Base-by-base conservation (phyloP, 495 filamentous ascomycete genomes). In the Neurospora sp. region DNA sequence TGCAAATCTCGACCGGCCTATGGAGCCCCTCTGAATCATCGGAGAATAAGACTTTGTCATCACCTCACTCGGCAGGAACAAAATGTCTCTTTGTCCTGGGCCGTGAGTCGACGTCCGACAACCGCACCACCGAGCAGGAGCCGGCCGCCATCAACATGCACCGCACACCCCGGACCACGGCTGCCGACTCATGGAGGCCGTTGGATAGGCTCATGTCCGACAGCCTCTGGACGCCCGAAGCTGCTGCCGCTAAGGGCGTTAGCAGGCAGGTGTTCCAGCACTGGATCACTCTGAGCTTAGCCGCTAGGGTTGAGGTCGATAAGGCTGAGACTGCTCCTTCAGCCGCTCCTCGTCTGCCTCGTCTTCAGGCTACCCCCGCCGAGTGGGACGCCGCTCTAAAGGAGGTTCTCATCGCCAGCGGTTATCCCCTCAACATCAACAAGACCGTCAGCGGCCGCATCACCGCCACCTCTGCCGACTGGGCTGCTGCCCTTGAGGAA, bases 331-430 rank as follows among this genome's bases (percentile, higher is more conserved):
- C 54, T 31, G 1, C 45, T 54, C 0, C 45, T 54, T 54, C 45
- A 24, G 45, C 45, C n/a, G 15, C 17, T 28, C 48, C 17, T 28
- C 48, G 24, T n/a, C 48, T 59, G 21, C 21, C 8, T 17, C 48
- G 72, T 70, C 15, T 73, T 62, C 21, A 74, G 36, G 71, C 71
- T 34, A 79, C 77, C 43, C 78, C 77, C 38, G 77, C 78, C 34
- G 78, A 81, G 9, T 83, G 81, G 83, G 72, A 78, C 19, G 73
- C 73, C 13, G 83, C 82, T 5, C 82, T 84, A 6, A 73, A 78
- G n/a, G 48, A 79, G 42, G 81, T 81, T 31, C 71, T 80, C n/a
- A 37, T 70, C 11, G 77, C 79, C 39, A 78, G 79, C n/a, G 28
- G 28, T 8, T 36, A 66, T 19, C 54, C 54, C 54, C 2, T 66